Conservation (phyloP, 2,329 filamentous ascomycete genomes). For the Triangularia setosa region DNA sequence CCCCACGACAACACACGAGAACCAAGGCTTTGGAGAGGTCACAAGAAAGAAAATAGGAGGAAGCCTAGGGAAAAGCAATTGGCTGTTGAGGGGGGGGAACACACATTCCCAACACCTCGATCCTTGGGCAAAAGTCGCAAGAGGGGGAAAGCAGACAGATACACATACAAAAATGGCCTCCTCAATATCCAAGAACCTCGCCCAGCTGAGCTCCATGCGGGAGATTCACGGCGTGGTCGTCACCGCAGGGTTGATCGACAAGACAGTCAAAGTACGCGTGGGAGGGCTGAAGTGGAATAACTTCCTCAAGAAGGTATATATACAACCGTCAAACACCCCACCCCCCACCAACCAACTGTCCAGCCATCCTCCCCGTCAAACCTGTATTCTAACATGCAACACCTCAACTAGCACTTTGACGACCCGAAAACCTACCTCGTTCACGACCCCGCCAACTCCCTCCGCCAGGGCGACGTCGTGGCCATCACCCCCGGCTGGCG, state of each 20-base stretch:
- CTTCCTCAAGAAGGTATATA: slow-evolving; percentile 64
- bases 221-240: slow-evolving; percentile 67
- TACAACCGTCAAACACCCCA: not conserved
- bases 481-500: slow-evolving; percentile 64
- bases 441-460: slow-evolving; percentile 72
- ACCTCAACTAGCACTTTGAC: slow-evolving; percentile 56
- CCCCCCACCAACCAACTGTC: not conserved
- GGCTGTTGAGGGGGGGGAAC: not conserved
- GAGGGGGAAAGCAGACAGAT: too few species aligned
- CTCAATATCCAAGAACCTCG: not conserved
- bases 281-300: slow-evolving; percentile 69
- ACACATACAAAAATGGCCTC: not conserved
- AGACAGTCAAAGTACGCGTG: slow-evolving; percentile 74
- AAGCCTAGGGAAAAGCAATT: not conserved
- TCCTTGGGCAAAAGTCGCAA: too few species aligned
- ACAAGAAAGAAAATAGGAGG: not conserved
- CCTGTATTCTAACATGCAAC: too few species aligned
- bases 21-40: not conserved
- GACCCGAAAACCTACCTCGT: slow-evolving; percentile 64
- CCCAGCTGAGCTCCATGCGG: slow-evolving; percentile 38
- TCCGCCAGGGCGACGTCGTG: slow-evolving; percentile 71
- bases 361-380: not conserved
- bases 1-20: not conserved
- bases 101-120: not conserved
- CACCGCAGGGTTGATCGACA: slow-evolving; percentile 71